Evolutionary conservation across 106 monocot species (phyloP).

Genomic region (Xerophyta viscosa): DNA sequence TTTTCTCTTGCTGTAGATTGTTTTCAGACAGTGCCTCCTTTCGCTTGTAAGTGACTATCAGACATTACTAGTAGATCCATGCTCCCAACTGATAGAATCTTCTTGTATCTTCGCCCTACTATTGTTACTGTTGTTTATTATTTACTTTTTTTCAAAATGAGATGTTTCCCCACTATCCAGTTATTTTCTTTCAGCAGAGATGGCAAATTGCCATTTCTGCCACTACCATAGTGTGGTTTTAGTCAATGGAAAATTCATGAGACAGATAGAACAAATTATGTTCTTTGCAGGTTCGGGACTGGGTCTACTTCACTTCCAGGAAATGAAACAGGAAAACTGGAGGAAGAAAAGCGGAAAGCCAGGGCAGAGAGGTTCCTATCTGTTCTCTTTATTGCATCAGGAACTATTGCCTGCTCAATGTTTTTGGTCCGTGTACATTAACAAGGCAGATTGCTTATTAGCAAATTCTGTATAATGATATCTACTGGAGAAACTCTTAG

Average conservation of each 20-base stretch:
- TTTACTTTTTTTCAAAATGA: too few species aligned
- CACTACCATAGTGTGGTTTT: too few species aligned
- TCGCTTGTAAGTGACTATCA: too few species aligned
- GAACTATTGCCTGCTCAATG: background rate
- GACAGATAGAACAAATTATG: background rate
- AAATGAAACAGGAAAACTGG: constrained; percentile 8
- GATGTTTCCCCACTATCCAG: too few species aligned
- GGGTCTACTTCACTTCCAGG: constrained; percentile 1
- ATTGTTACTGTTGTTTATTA: too few species aligned
- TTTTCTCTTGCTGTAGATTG: too few species aligned
- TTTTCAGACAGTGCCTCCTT: too few species aligned
- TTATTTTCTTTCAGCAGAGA: too few species aligned
- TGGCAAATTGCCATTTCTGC: too few species aligned
- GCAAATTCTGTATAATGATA: background rate
- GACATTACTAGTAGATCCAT: too few species aligned
- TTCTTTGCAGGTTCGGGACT: constrained; percentile 35
- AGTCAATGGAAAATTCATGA: background rate
- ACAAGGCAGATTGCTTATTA: background rate
- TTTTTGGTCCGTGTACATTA: background rate
- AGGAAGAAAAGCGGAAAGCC: constrained; percentile 41
- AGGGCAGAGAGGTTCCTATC: constrained; percentile 36
- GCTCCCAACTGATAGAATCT: too few species aligned
- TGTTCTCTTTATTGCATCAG: background rate
- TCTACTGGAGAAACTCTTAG: constrained; percentile 1
- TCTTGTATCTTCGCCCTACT: too few species aligned